Evolutionary conservation across 2,329 filamentous ascomycete species (phyloP).

Genomic region (Aspergillus neoniger): DNA sequence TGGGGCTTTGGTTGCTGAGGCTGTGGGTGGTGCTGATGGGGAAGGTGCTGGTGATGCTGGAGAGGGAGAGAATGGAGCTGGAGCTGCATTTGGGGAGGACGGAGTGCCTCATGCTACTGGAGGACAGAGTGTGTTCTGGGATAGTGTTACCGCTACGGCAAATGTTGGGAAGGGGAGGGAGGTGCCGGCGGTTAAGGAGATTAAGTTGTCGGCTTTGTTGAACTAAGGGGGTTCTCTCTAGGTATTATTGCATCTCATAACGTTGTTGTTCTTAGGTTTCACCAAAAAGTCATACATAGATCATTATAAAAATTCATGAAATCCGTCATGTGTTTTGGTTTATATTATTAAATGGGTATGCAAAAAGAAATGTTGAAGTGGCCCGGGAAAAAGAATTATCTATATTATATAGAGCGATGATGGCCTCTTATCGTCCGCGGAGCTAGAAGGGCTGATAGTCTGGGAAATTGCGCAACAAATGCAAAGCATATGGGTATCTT

Average conservation of each 20-base stretch:
- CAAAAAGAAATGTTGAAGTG: not conserved
- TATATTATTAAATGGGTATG: not conserved
- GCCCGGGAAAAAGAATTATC: not conserved
- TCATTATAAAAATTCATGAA: not conserved
- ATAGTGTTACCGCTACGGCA: conserved; percentile 42
- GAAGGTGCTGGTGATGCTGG: conserved; percentile 27
- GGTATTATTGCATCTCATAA: not conserved
- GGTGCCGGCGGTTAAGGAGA: conserved; percentile 55
- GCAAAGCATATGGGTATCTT: conserved; percentile 8
- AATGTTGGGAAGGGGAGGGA: conserved; percentile 42
- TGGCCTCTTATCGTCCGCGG: not conserved
- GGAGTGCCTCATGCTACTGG: conserved; percentile 18
- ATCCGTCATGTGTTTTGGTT: not conserved
- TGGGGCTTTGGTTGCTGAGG: conserved; percentile 31
- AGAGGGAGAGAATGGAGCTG: conserved; percentile 2
- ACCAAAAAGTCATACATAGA: conserved; percentile 9
- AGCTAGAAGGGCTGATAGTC: not conserved
- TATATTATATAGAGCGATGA: not conserved
- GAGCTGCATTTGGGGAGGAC: conserved; percentile 20
- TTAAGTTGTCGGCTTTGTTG: conserved; percentile 44
- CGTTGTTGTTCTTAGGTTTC: not conserved
- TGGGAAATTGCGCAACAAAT: not conserved
- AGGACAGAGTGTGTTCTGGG: conserved; percentile 42
- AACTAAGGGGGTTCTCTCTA: conserved; percentile 20
- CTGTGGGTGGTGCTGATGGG: conserved; percentile 13